Evolutionary conservation across 2,329 filamentous ascomycete genomes (phyloP).

Genomic region (Coleophoma eucalyptorum): DNA sequence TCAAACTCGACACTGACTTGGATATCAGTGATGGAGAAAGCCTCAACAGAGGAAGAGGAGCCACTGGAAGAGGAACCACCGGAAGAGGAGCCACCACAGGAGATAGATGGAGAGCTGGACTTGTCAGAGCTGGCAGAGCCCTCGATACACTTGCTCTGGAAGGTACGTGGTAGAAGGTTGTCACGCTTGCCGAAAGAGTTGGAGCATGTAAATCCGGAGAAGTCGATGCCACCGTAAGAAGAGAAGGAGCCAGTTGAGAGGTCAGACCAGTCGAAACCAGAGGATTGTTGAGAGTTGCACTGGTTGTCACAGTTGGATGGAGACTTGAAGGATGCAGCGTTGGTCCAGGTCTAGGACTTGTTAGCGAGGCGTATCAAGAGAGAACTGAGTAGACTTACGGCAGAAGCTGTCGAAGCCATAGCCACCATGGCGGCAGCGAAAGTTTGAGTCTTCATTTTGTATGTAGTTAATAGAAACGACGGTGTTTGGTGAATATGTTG

Average conservation of each 20-base stretch:
- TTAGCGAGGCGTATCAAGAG: constrained; percentile 5
- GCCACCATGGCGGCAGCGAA: constrained; percentile 35
- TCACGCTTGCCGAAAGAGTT: constrained; percentile 58
- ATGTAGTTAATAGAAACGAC: constrained; percentile 14
- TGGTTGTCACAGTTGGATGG: constrained; percentile 73
- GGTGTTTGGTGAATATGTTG: constrained; percentile 4
- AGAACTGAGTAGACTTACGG: constrained; percentile 26
- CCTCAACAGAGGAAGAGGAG: constrained; percentile 37
- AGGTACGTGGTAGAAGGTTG: constrained; percentile 31
- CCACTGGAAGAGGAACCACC: constrained; percentile 29
- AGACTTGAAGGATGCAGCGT: constrained; percentile 54
- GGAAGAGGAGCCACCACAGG: constrained; percentile 31
- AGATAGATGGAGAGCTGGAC: constrained; percentile 53
- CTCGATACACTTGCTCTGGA: constrained; percentile 56
- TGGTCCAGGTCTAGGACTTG: constrained; percentile 38
- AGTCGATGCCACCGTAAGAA: constrained; percentile 68
- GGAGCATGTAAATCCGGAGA: constrained; percentile 69
- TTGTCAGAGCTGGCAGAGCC: constrained; percentile 43
- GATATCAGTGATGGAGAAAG: constrained; percentile 73
- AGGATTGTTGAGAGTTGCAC: constrained; percentile 66
- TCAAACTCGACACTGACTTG: constrained; percentile 72
- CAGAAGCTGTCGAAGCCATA: constrained; percentile 40
- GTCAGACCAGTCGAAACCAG: constrained; percentile 69
- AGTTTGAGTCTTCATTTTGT: constrained; percentile 36
- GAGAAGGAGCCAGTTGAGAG: constrained; percentile 58